Base-by-base conservation (phyloP, 768 basidiomycete genomes). In the Tulasnella sp. region DNA sequence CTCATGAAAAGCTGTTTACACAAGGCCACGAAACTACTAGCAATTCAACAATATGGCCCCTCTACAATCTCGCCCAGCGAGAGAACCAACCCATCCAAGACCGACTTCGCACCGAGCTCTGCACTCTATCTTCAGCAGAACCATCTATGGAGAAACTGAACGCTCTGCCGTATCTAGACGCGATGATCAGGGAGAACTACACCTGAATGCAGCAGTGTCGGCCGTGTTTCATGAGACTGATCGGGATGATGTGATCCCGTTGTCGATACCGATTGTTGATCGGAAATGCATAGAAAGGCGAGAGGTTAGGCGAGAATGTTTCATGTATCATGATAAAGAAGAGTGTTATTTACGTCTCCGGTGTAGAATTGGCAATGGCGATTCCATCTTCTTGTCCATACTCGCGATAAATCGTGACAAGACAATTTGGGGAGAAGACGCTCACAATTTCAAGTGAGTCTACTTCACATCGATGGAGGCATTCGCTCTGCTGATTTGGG, bases 391-490 rank as follows among this genome's bases (percentile, higher is more conserved):
- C 5, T 69, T 85, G 15, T 81, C 81, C 0, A 79, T 85, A 38
- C 56, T 76, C 1, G 71, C 71, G 1, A 56, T 85, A 34, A 83
- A 87, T 63, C 71, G 77, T 4, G 73, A 75, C 8, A 74, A 74
- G 62, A 70, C 67, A 4, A 66, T 85, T 1, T 86, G 84, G 83
- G 84, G 85, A 5, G 72, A 77, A 10, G 83, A 86, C 66, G 78
- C 81, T 0, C 51, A 58, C n/a, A 77, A 81, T 50, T 86, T 85
- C 74, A 80, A 68, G 83, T 81, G 56, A n/a, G 10, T 19, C 44
- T 56, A 41, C 4, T 32, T 21, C 17, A 21, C 24, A 1, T 13
- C 15, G 26, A 56, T 30, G 38, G 32, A 49, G 21, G 30, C 9
- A 21, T 3, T 3, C 30, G 24, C 13, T 58, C 51, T 24, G n/a